These are phyloP conservation scores for Kokia cookei DNA, from an alignment of 441 rosid species.

Conservation along the genomic window DNA sequence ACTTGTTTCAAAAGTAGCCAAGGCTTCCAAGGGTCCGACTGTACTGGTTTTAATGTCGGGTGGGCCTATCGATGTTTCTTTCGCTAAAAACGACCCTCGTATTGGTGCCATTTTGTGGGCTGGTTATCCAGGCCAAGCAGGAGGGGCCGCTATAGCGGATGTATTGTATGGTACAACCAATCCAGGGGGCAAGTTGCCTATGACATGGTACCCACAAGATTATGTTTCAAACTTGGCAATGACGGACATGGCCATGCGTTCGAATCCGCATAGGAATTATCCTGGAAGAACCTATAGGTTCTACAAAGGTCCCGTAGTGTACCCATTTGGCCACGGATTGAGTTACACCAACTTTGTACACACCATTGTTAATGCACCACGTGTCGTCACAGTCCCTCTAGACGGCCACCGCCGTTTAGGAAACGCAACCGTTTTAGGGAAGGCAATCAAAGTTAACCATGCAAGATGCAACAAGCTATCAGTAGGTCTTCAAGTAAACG, in stretches of 20 bases:
- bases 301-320: conserved; percentile 73
- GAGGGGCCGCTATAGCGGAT: conserved; percentile 85
- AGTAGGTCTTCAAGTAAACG: conserved; percentile 54
- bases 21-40: conserved; percentile 61
- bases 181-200: conserved; percentile 86
- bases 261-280: conserved; percentile 38
- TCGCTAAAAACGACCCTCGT: conserved; percentile 47
- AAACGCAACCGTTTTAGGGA: conserved; percentile 39
- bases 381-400: conserved; percentile 38
- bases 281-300: conserved; percentile 95
- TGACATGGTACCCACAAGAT: conserved; percentile 97
- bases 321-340: conserved; percentile 82
- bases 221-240: conserved; percentile 63
- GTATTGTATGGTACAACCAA: conserved; percentile 59
- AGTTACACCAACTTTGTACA: conserved; percentile 70
- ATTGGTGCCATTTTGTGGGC: conserved; percentile 72
- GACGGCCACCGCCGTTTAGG: conserved; percentile 33
- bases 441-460: conserved; percentile 64
- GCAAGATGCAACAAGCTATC: conserved; percentile 55
- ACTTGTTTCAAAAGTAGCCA: conserved; percentile 48
- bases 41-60: conserved; percentile 75
- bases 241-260: conserved; percentile 85
- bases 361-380: conserved; percentile 51
- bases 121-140: conserved; percentile 93
- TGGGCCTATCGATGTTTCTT: conserved; percentile 76